phyloP scores from a whole-genome alignment of 345 rosid species.

The Lumnitzera littorea region DNA sequence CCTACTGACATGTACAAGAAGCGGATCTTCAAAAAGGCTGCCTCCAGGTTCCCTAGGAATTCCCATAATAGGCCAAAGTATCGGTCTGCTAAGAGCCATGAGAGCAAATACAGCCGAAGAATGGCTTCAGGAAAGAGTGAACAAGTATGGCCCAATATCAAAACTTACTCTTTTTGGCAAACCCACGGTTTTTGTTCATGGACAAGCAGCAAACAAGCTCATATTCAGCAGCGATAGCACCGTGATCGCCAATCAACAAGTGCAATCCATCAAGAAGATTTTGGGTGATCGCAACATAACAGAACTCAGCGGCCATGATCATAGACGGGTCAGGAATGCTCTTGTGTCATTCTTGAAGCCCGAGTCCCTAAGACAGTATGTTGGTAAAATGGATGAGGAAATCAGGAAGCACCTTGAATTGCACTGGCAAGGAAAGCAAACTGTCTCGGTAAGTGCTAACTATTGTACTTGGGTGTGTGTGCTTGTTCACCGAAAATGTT shows the following conservation, averaged over 20 bases:
- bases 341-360: conserved; percentile 24
- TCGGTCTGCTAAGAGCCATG: conserved; percentile 21
- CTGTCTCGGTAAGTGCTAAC: conserved; percentile 25
- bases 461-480: conserved; percentile 6
- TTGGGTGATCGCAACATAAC: conserved; percentile 18
- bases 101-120: conserved; percentile 13
- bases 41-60: conserved; percentile 38
- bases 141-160: conserved; percentile 29
- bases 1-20: conserved; percentile 6
- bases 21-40: conserved; percentile 11
- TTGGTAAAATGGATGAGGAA: conserved; percentile 28
- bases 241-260: conserved; percentile 9
- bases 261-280: conserved; percentile 9
- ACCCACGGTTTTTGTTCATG: conserved; percentile 21
- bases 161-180: conserved; percentile 22
- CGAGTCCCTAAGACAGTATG: conserved; percentile 21
- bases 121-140: conserved; percentile 24
- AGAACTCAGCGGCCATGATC: conserved; percentile 24
- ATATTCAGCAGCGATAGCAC: conserved; percentile 12
- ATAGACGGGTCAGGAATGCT: conserved; percentile 26
- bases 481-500: background rate
- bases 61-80: conserved; percentile 33
- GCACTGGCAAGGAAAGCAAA: conserved; percentile 30
- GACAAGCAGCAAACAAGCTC: conserved; percentile 30
- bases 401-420: conserved; percentile 15